phyloP scores from a whole-genome alignment of 352 stramenopile genomes.

The Globisporangium polare region DNA sequence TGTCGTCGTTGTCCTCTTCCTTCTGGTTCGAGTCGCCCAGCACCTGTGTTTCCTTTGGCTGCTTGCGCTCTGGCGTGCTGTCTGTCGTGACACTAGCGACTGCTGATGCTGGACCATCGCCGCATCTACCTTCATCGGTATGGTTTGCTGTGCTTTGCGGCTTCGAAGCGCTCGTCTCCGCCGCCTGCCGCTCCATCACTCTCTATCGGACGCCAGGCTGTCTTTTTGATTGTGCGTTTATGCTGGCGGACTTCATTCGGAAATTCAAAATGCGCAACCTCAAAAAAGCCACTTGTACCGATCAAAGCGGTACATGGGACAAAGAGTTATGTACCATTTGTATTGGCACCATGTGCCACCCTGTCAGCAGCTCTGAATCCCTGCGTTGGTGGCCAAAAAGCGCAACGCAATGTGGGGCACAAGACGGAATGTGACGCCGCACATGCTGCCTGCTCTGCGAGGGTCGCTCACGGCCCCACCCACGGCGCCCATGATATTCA shows the following conservation, averaged over 20 bases:
- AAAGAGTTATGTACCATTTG: not conserved
- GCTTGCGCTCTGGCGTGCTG: not conserved
- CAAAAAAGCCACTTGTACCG: conserved; percentile 5
- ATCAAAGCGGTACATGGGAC: not conserved
- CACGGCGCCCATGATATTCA: conserved; percentile 15
- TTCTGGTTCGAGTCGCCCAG: not conserved
- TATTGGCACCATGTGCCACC: not conserved
- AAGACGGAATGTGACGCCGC: not conserved
- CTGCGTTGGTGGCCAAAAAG: not conserved
- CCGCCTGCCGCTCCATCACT: not conserved
- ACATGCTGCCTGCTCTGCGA: not conserved
- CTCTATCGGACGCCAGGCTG: not conserved
- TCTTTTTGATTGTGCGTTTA: not conserved
- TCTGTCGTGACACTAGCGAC: not conserved
- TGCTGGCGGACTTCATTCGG: conserved; percentile 1
- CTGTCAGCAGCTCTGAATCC: not conserved
- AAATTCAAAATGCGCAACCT: conserved; percentile 5
- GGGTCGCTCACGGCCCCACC: not conserved
- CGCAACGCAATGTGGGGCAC: not conserved
- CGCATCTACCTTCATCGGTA: too few relatives aligned
- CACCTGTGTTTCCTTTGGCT: not conserved
- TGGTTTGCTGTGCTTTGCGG: not conserved
- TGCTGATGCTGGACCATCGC: not conserved
- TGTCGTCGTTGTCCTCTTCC: not conserved
- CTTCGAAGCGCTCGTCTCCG: not conserved